A percentile compares a stretch with the other conserved stretches of the same genome.
phyloP scores from a whole-genome alignment of 495 filamentous ascomycete genomes.

The Geopyxis carbonaria region DNA sequence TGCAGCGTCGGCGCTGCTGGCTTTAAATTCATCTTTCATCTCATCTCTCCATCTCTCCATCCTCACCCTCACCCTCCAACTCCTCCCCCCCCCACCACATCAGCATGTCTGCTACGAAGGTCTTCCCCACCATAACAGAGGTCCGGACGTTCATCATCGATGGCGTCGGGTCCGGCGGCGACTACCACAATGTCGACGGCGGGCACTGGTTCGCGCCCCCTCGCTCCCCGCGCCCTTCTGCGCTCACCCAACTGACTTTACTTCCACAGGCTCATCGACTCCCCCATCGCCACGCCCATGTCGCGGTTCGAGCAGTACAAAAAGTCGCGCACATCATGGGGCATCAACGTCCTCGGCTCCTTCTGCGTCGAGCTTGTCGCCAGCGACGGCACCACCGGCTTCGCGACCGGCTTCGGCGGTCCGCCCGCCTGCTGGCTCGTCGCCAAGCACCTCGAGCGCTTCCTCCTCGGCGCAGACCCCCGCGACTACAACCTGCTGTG shows the following conservation, averaged over 20 bases:
- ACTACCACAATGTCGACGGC: slow-evolving; percentile 89
- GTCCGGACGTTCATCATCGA: slow-evolving; percentile 66
- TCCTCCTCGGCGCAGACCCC: slow-evolving; percentile 75
- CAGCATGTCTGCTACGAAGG: slow-evolving; percentile 14
- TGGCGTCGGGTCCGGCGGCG: slow-evolving; percentile 70
- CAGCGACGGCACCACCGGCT: slow-evolving; percentile 74
- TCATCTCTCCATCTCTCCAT: no score
- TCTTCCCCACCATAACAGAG: slow-evolving; percentile 59
- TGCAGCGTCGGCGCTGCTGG: no score
- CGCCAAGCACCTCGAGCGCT: slow-evolving; percentile 77
- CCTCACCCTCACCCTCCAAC: no score
- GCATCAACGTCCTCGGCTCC: slow-evolving; percentile 85
- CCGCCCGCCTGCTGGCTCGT: slow-evolving; percentile 87
- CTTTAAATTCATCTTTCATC: no score
- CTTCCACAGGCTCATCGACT: slow-evolving; percentile 54
- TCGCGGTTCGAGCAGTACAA: slow-evolving; percentile 76
- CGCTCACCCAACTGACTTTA: background rate
- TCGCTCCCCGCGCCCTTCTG: background rate
- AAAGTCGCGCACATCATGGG: slow-evolving; percentile 75
- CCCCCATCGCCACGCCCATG: slow-evolving; percentile 80
- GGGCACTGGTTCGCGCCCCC: slow-evolving; percentile 51
- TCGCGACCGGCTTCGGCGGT: slow-evolving; percentile 82
- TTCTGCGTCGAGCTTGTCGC: slow-evolving; percentile 88
- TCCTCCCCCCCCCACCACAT: no score
- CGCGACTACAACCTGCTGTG: slow-evolving; percentile 76